Percentiles rank a stretch among this genome's conserved stretches.
Conservation (phyloP, 2,329 filamentous ascomycete genomes). For the Helotiales sp. region DNA sequence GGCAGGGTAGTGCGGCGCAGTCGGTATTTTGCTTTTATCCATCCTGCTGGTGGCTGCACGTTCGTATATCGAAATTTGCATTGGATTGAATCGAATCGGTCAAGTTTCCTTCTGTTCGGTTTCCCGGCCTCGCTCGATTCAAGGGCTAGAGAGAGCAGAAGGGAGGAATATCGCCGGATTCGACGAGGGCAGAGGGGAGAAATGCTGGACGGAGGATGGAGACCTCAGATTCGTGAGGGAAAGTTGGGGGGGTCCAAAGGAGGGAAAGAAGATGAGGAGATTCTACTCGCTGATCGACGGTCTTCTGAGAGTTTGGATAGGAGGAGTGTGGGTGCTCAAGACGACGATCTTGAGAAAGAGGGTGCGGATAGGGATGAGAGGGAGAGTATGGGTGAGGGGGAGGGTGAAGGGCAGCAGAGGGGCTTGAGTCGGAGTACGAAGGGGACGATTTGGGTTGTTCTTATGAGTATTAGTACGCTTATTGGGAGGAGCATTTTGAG, state of each 20-base stretch:
- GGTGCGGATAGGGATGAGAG: constrained; percentile 1
- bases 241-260: not conserved
- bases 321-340: not conserved
- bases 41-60: too few species aligned
- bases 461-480: constrained; percentile 31
- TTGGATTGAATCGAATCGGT: too few species aligned
- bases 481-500: constrained; percentile 35
- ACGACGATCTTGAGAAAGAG: constrained; percentile 1
- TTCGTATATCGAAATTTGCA: too few species aligned
- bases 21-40: too few species aligned
- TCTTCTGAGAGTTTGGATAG: not conserved
- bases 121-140: too few species aligned
- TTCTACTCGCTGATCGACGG: not conserved
- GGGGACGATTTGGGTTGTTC: constrained; percentile 30
- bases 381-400: not conserved
- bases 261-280: constrained; percentile 7
- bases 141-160: too few species aligned
- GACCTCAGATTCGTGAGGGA: not conserved
- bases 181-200: not conserved
- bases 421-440: constrained; percentile 25
- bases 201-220: constrained; percentile 7
- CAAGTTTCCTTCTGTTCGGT: too few species aligned
- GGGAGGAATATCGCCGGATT: too few species aligned
- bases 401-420: not conserved
- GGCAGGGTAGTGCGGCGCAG: too few species aligned